Evolutionary conservation across 73 alveolate genomes (phyloP), one percentile per base, ranked within the genome.

Genomic region (Tetrahymena elliotti): DNA sequence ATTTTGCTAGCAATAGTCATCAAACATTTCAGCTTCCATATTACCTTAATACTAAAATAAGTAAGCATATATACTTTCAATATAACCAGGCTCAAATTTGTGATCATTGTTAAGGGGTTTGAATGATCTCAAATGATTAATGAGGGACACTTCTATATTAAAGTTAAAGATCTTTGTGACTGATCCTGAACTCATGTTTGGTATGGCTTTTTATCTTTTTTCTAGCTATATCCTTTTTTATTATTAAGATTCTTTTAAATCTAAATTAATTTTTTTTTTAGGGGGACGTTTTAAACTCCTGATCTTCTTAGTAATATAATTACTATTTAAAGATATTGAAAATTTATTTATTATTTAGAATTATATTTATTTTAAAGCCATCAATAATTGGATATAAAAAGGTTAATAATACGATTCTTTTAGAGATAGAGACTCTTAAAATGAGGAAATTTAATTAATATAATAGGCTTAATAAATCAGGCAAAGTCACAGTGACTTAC

Each of bases 21-120:
- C 83, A 92, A 94, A 94, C n/a, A 94, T 38, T 34, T 94, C 96
- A 11, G 95, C 83, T 54, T 94, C 96, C 83, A 94, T 94, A 31
- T 84, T 88, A 8, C 96, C 96, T 84, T 94, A 27, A 94, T 94
- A 94, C 41, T 88, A 94, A 54, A 83, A 94, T 22, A 94, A 53
- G 84, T 47, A 92, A 24, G 96, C 96, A 31, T 94, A 94, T 6
- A 94, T 84, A 38, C 93, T 35, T 83, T 94, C 96, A 93, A 94
- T 84, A 53, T 94, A 94, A 3, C 96, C 96, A 83, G 88, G 88
- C 88, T 68, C 88, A 68, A 68, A 68, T 68, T 10, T 68, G 88
- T 68, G 88, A 31, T 68, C 88, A 68, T 31, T 68, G 22, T 68
- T 68, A 31, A 22, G n/a, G 10, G 88, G 88, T 31, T 68, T 68